phyloP scores from a whole-genome alignment of 1,284 basidiomycete genomes.

The Sutorius eximius region DNA sequence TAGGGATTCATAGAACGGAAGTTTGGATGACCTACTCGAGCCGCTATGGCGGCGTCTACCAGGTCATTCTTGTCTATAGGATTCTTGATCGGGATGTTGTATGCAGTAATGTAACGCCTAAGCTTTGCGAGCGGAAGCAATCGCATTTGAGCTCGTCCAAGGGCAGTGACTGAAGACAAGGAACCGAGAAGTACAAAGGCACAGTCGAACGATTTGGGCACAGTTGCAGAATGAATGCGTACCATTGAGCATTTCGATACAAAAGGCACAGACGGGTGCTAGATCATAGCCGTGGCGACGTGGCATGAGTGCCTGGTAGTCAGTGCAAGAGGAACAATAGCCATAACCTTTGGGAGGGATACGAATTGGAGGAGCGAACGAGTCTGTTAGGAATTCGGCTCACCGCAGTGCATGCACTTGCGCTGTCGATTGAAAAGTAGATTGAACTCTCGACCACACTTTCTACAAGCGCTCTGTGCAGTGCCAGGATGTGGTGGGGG shows the following conservation, averaged over 20 bases:
- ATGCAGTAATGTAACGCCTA: slow-evolving; percentile 66
- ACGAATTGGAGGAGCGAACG: neutral
- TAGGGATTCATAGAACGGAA: neutral
- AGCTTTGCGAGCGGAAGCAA: slow-evolving; percentile 56
- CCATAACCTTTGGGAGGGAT: slow-evolving; percentile 50
- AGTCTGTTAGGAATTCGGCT: slow-evolving; percentile 25
- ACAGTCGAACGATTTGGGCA: neutral
- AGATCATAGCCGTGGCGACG: slow-evolving; percentile 60
- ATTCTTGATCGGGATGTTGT: slow-evolving; percentile 60
- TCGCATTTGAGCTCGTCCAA: slow-evolving; percentile 55
- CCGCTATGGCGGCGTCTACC: slow-evolving; percentile 58
- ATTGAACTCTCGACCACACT: slow-evolving; percentile 74
- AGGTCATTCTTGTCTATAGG: slow-evolving; percentile 76
- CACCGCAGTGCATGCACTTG: slow-evolving; percentile 76
- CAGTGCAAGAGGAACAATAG: slow-evolving; percentile 70
- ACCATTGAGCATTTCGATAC: slow-evolving; percentile 70
- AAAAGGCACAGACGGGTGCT: slow-evolving; percentile 66
- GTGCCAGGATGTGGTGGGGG: slow-evolving; percentile 41
- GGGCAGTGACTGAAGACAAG: slow-evolving; percentile 58
- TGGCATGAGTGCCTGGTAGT: slow-evolving; percentile 75
- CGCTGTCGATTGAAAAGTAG: slow-evolving; percentile 61
- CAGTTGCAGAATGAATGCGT: slow-evolving; percentile 29
- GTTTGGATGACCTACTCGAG: slow-evolving; percentile 43
- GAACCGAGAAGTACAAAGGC: neutral
- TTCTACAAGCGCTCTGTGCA: slow-evolving; percentile 56